These are phyloP conservation scores for Rhododendron vialii DNA, from an alignment of 148 eudicot genomes.

Conservation along the genomic window DNA sequence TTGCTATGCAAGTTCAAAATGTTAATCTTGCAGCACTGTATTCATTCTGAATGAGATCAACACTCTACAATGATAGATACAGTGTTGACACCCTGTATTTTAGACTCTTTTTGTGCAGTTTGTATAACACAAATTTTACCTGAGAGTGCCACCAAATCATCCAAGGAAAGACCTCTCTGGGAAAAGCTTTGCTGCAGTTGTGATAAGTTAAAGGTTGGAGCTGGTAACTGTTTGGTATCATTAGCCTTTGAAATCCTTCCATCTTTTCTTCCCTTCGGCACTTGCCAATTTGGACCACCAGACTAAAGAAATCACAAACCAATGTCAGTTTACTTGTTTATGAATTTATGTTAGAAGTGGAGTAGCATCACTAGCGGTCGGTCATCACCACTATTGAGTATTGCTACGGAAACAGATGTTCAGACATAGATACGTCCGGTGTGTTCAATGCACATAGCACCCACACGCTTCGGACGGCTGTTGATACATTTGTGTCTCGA, in stretches of 20 bases:
- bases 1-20: background rate
- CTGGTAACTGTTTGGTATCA: conserved; percentile 63
- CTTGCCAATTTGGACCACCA: conserved; percentile 86
- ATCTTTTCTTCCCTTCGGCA: conserved; percentile 85
- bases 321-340: background rate
- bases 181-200: conserved; percentile 76
- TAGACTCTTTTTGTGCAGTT: background rate
- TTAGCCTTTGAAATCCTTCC: conserved; percentile 71
- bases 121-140: conserved; percentile 24
- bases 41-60: background rate
- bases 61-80: background rate
- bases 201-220: conserved; percentile 71
- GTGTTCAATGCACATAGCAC: background rate
- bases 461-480: background rate
- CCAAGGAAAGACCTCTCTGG: conserved; percentile 67
- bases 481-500: background rate
- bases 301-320: conserved; percentile 27
- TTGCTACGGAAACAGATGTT: background rate
- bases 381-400: background rate
- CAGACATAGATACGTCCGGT: background rate
- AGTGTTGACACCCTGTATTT: background rate
- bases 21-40: background rate
- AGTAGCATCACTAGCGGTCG: background rate
- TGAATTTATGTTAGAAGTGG: background rate
- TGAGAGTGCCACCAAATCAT: conserved; percentile 80